Evolutionary conservation across 805 yeast species (phyloP).

Genomic region (Zygosaccharomyces pseudorouxii): DNA sequence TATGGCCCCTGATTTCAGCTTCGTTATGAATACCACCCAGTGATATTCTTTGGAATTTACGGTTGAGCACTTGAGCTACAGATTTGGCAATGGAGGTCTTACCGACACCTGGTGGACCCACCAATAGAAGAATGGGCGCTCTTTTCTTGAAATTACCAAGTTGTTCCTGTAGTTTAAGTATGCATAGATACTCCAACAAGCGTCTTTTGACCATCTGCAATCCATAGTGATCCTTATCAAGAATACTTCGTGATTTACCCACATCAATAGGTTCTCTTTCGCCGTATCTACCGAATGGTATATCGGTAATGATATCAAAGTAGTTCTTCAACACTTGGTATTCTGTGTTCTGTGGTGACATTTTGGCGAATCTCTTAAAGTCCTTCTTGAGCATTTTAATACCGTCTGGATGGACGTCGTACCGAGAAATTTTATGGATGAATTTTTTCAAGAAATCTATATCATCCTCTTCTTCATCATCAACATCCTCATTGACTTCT

Average conservation of each 20-base stretch:
- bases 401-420: conserved; percentile 40
- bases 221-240: conserved; percentile 78
- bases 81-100: conserved; percentile 84
- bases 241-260: conserved; percentile 46
- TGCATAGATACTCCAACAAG: conserved; percentile 73
- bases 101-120: conserved; percentile 95
- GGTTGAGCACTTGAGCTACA: conserved; percentile 65
- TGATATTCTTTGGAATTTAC: conserved; percentile 74
- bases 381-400: conserved; percentile 43
- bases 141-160: conserved; percentile 8
- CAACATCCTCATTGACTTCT: conserved; percentile 35
- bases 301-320: conserved; percentile 58
- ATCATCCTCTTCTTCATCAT: conserved; percentile 41
- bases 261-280: conserved; percentile 41
- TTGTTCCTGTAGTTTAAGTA: conserved; percentile 49
- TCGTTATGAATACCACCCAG: conserved; percentile 87
- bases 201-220: conserved; percentile 68
- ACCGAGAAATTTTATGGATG: conserved; percentile 23
- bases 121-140: conserved; percentile 72
- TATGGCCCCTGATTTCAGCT: conserved; percentile 84
- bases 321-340: conserved; percentile 61
- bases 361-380: conserved; percentile 48
- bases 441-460: conserved; percentile 34
- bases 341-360: conserved; percentile 54
- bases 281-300: conserved; percentile 49